phyloP scores from a whole-genome alignment of 352 stramenopile species.

The Globisporangium okanoganense region DNA sequence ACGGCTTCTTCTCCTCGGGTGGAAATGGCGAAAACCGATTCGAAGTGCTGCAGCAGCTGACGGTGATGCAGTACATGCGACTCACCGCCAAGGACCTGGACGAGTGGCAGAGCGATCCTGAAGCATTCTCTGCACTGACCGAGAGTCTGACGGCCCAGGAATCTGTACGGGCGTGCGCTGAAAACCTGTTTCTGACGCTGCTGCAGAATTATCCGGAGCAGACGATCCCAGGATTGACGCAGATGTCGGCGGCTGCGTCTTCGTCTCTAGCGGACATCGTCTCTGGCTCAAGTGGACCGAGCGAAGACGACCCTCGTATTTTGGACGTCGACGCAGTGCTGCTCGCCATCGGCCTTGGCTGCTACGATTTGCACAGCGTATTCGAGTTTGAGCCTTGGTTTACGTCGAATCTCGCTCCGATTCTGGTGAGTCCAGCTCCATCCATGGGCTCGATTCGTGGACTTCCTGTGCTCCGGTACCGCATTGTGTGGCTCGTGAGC shows the following conservation, averaged over 20 bases:
- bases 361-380: constrained; percentile 84
- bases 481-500: constrained; percentile 84
- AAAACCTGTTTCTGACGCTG: constrained; percentile 83
- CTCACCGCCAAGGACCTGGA: constrained; percentile 53
- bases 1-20: constrained; percentile 42
- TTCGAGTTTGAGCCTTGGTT: constrained; percentile 90
- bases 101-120: constrained; percentile 67
- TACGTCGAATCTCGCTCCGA: constrained; percentile 61
- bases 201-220: constrained; percentile 68
- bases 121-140: constrained; percentile 57
- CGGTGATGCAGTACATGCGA: constrained; percentile 78
- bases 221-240: constrained; percentile 63
- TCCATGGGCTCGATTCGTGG: constrained; percentile 34
- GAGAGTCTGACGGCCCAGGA: constrained; percentile 78
- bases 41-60: constrained; percentile 51
- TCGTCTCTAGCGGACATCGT: constrained; percentile 44
- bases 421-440: constrained; percentile 35
- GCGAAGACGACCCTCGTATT: constrained; percentile 27
- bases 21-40: constrained; percentile 31
- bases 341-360: constrained; percentile 73
- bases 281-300: neutral
- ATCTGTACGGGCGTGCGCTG: constrained; percentile 72
- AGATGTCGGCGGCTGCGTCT: constrained; percentile 55
- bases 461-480: constrained; percentile 64
- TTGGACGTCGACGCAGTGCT: constrained; percentile 77